These are phyloP conservation scores for Tulasnella sp. DNA, from an alignment of 768 basidiomycete genomes.

Conservation along the genomic window DNA sequence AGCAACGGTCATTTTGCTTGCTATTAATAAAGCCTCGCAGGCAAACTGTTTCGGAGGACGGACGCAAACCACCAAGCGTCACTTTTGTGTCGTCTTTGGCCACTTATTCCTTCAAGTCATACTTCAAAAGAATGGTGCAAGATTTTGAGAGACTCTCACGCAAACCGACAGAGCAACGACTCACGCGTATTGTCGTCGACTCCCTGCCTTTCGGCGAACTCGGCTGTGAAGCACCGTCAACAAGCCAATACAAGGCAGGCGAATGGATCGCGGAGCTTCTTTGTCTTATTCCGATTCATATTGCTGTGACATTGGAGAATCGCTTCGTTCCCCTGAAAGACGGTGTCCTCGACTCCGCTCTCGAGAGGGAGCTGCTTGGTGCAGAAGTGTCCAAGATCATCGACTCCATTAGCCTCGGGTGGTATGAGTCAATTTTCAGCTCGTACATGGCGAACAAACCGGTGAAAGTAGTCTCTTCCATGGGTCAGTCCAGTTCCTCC, in stretches of 20 bases:
- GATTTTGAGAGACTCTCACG: constrained; percentile 49
- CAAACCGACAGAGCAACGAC: constrained; percentile 47
- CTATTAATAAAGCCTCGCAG: background rate
- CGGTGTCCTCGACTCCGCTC: constrained; percentile 47
- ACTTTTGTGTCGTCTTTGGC: constrained; percentile 11
- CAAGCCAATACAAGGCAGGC: constrained; percentile 43
- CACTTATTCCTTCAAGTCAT: constrained; percentile 28
- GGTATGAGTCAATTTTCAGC: constrained; percentile 62
- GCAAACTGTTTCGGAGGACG: constrained; percentile 12
- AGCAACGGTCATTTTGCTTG: background rate
- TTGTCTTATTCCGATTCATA: constrained; percentile 62
- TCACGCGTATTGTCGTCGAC: background rate
- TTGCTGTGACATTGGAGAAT: constrained; percentile 57
- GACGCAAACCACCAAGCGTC: background rate
- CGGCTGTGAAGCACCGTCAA: constrained; percentile 21
- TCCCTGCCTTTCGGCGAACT: constrained; percentile 30
- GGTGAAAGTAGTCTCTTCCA: constrained; percentile 61
- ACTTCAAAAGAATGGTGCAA: constrained; percentile 47
- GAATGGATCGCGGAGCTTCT: constrained; percentile 61
- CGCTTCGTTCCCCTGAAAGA: constrained; percentile 59
- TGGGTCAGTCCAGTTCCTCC: constrained; percentile 41
- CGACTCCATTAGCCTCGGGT: constrained; percentile 53
- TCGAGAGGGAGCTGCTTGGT: constrained; percentile 53
- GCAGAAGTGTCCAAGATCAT: constrained; percentile 57
- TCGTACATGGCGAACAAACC: constrained; percentile 62